Base-by-base conservation (phyloP, 23 red algal species). In the Chondrus crispus region DNA sequence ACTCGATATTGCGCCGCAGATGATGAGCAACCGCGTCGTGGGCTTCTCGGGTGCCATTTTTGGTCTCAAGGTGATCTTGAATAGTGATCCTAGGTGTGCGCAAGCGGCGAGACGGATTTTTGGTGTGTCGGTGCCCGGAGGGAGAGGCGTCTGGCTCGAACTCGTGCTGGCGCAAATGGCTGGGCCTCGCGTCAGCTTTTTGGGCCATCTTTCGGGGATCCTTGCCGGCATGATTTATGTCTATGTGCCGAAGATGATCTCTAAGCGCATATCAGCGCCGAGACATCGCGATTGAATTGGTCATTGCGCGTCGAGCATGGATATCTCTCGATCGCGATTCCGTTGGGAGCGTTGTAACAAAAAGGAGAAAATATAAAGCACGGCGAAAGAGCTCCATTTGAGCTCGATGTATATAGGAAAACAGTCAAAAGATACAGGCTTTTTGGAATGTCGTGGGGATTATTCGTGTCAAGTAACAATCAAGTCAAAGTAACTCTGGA, bases 111-210 rank as follows among this genome's bases (percentile, higher is more conserved):
- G 49, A 53, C 71, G 43, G 48, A 60, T 90, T n/a, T 68, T 90
- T 38, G 46, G 48, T 18, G 45, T 90, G 24, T 53, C 64, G 3
- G 24, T 90, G 35, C 87, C 87, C 30, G 68, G 43, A 30, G 87
- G 87, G 62, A 30, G 20, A 5, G 74, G 71, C 18, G 71, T 73
- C 6, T 90, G 87, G 87, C 26, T 54, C 43, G 87, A 90, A 68
- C 51, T 90, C 13, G 14, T 90, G 44, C 87, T 90, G 19, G 87
- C 87, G n/a, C 43, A 30, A 22, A 49, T 54, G n/a, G 5, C 69
- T 3, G 80, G 78, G 87, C 87, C 87, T 13, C 78, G 62, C 35
- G 87, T 90, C 72, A 90, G 87, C 87, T 90, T 90, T 78, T 54
- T 90, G 26, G 87, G 87, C 36, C 87, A 90, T 60, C 87, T 90